Base-by-base conservation (phyloP, 2,329 filamentous ascomycete genomes). In the Neonectria faginata region DNA sequence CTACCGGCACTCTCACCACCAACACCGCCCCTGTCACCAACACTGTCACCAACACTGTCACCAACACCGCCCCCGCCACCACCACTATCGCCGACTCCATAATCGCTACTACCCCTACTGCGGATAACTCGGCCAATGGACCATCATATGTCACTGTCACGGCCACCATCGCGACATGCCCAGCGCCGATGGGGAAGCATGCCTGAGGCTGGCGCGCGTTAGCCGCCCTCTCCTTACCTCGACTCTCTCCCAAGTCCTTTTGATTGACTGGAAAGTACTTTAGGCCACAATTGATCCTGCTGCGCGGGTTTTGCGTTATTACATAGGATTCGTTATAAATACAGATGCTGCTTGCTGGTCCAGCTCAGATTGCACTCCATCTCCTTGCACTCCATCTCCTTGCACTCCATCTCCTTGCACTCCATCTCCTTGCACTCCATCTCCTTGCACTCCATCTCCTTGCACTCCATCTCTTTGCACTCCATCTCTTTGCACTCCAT, bases 231-330 rank as follows among this genome's bases (percentile, higher is more conserved):
- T 44, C 41, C 41, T 44, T 44, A 27, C 25, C 25, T 27, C 3
- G 25, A 10, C 39, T 41, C 39, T 41, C n/a, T 20, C 41, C 41
- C 16, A 18, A 44, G n/a, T 44, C 16, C 16, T 44, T 44, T 44
- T 44, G 41, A 44, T 44, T 44, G n/a, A n/a, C n/a, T n/a, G n/a
- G n/a, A n/a, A n/a, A 44, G 41, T 44, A 44, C n/a, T n/a, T 44
- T 44, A 18, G 41, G 41, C 3, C 16, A 20, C 16, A 44, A 44
- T 16, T 44, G 16, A 44, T 44, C 16, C 41, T 44, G 16, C 16
- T 44, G 41, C 16, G 16, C 16, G 6, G 41, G 41, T 44, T 18
- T 44, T 18, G 41, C 16, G 41, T 44, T 44, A 44, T 44, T 44
- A 44, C n/a, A 44, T 44, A 44, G 41, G 18, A 18, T n/a, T 44